phyloP scores from a whole-genome alignment of 495 filamentous ascomycete genomes.

The Xanthoparmelia taractica region DNA sequence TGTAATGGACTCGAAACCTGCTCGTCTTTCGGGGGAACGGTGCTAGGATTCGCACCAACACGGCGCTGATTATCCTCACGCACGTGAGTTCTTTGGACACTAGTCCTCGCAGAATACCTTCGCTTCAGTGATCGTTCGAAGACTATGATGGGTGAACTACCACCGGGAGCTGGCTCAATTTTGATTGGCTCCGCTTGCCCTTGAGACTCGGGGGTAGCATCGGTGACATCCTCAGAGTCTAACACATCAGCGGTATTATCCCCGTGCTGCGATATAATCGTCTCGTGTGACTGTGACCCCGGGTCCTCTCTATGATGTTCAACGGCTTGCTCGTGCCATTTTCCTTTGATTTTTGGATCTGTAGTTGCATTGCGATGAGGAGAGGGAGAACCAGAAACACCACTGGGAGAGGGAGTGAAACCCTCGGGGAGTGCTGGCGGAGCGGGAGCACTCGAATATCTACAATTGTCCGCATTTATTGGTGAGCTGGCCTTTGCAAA shows the following conservation, averaged over 20 bases:
- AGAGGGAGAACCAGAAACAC: slow-evolving; percentile 7
- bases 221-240: slow-evolving; percentile 10
- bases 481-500: background rate
- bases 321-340: background rate
- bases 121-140: slow-evolving; percentile 27
- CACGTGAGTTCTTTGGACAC: background rate
- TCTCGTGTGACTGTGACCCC: background rate
- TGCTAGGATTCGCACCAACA: background rate
- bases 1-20: slow-evolving; percentile 19
- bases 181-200: background rate
- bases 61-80: slow-evolving; percentile 5
- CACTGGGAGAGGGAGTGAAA: background rate
- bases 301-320: background rate
- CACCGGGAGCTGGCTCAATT: background rate
- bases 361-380: background rate
- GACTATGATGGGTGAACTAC: slow-evolving; percentile 25
- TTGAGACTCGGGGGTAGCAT: slow-evolving; percentile 13
- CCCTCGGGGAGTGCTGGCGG: slow-evolving; percentile 9
- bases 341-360: background rate
- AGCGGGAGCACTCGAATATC: slow-evolving; percentile 2
- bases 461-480: background rate
- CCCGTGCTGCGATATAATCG: background rate
- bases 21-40: slow-evolving; percentile 23
- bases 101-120: slow-evolving; percentile 7
- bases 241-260: background rate